A percentile compares a stretch with the other conserved stretches of the same genome.
phyloP scores from a whole-genome alignment of 2,329 filamentous ascomycete genomes.

The Graphiopsis chlorocephala region DNA sequence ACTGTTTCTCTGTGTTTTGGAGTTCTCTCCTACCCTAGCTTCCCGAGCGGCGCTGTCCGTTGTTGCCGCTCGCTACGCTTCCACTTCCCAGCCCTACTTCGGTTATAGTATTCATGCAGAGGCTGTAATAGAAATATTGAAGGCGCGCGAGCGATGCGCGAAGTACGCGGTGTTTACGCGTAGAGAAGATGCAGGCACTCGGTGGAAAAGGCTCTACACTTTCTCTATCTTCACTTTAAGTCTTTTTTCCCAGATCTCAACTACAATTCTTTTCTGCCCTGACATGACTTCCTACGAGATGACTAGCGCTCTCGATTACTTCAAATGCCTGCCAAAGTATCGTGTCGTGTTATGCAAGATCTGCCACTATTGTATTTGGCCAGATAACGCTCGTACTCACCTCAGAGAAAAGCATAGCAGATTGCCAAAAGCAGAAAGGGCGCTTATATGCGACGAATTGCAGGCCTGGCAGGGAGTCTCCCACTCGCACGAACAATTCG shows the following conservation, averaged over 20 bases:
- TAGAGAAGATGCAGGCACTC: background rate
- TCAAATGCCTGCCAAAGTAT: background rate
- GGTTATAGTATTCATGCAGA: background rate
- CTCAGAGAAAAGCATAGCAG: background rate
- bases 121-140: background rate
- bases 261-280: background rate
- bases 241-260: background rate
- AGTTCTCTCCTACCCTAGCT: background rate
- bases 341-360: background rate
- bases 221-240: background rate
- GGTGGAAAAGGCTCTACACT: background rate
- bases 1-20: background rate
- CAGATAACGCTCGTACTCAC: conserved; percentile 2
- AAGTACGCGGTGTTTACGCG: background rate
- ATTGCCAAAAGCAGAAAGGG: background rate
- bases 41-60: background rate
- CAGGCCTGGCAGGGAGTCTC: background rate
- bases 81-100: background rate
- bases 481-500: background rate
- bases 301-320: background rate
- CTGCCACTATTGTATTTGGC: background rate
- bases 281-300: background rate
- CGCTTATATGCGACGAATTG: background rate
- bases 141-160: background rate
- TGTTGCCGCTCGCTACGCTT: background rate